A percentile compares a stretch with the other conserved stretches of the same genome.
Evolutionary conservation across 805 yeast genomes (phyloP).

Genomic region (Spathaspora girioi): DNA sequence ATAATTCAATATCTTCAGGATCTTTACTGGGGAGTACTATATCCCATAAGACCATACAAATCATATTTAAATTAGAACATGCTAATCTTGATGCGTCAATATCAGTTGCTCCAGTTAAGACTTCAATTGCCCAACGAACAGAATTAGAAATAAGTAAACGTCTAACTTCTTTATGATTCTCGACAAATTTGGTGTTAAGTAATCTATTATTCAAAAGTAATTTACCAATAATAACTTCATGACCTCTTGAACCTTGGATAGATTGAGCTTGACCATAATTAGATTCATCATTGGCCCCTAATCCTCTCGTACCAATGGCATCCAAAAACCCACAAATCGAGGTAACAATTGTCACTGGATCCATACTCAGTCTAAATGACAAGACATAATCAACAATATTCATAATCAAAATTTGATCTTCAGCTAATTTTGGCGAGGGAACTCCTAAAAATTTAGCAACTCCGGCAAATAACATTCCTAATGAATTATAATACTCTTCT

Average conservation of each 20-base stretch:
- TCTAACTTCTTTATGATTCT: conserved; percentile 15
- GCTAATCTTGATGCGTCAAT: conserved; percentile 64
- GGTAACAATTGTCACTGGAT: conserved; percentile 36
- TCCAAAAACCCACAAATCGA: conserved; percentile 46
- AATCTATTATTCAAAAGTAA: conserved; percentile 58
- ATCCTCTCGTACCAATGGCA: conserved; percentile 54
- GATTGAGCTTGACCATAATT: background rate
- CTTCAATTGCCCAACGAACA: conserved; percentile 56
- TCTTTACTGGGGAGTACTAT: conserved; percentile 20
- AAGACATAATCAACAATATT: conserved; percentile 58
- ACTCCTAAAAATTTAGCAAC: conserved; percentile 44
- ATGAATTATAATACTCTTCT: conserved; percentile 26
- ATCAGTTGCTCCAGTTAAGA: conserved; percentile 49
- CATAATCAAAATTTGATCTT: conserved; percentile 62
- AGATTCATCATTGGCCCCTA: conserved; percentile 41
- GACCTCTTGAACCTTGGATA: conserved; percentile 35
- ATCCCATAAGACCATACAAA: conserved; percentile 37
- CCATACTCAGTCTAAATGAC: conserved; percentile 36
- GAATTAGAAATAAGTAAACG: conserved; percentile 42
- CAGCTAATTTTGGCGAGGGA: conserved; percentile 43
- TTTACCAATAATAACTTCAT: conserved; percentile 53
- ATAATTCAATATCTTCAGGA: conserved; percentile 31
- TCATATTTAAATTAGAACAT: conserved; percentile 51
- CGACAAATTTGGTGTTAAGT: conserved; percentile 36
- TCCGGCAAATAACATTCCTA: conserved; percentile 35